Conservation (phyloP, 305 asterid species). For the Fraxinus nigra region DNA sequence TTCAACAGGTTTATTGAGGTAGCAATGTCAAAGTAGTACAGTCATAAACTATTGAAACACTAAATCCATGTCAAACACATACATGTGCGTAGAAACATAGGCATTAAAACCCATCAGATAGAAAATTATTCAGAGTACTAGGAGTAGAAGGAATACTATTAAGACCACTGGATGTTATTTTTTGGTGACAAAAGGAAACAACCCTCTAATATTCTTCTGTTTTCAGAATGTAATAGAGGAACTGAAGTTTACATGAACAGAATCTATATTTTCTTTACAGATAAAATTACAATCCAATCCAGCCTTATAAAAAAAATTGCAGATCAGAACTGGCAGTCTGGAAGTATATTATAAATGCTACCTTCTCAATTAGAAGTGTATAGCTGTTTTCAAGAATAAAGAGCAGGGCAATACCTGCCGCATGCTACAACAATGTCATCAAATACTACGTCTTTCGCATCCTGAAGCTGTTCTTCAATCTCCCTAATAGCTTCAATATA, state of each 20-base stretch:
- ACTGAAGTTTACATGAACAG: not conserved
- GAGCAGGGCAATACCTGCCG: conserved; percentile 61
- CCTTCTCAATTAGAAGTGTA: not conserved
- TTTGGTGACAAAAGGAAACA: not conserved
- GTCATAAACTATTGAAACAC: not conserved
- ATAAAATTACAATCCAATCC: not conserved
- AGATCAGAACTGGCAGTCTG: not conserved
- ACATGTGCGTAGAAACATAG: not conserved
- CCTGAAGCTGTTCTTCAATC: conserved; percentile 64
- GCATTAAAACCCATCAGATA: not conserved
- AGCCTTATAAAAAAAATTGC: not conserved
- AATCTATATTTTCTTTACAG: not conserved
- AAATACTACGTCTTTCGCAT: conserved; percentile 33
- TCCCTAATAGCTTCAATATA: conserved; percentile 89
- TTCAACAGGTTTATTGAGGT: not conserved
- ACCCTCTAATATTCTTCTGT: not conserved
- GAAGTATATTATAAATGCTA: not conserved
- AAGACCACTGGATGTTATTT: not conserved
- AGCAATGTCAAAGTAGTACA: not conserved
- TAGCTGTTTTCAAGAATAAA: conserved; percentile 5
- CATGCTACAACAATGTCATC: conserved; percentile 87
- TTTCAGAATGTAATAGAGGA: not conserved
- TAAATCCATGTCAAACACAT: not conserved
- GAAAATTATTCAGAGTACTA: not conserved
- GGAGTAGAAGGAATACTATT: not conserved